phyloP scores from a whole-genome alignment of 78 protist genomes.

The Pelomyxa schiedti region DNA sequence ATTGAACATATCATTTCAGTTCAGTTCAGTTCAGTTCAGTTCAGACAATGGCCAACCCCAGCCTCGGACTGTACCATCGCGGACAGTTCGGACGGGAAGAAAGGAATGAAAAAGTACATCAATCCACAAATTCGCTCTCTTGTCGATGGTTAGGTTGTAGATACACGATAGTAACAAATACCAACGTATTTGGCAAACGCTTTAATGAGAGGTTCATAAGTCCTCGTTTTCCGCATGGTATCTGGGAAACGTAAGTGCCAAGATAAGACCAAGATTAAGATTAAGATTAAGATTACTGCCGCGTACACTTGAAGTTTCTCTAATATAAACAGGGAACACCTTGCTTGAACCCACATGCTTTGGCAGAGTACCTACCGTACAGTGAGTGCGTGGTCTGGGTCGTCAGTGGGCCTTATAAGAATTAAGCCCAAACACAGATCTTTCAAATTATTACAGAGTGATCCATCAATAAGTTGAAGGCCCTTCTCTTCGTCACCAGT shows the following conservation, averaged over 20 bases:
- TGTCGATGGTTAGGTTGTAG: neutral
- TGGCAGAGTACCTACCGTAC: too few relatives aligned
- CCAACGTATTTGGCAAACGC: conserved; percentile 57
- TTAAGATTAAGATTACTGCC: neutral
- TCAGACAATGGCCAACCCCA: too few relatives aligned
- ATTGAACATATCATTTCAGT: too few relatives aligned
- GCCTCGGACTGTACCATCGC: too few relatives aligned
- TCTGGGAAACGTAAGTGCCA: neutral
- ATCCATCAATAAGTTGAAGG: too few relatives aligned
- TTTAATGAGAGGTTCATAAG: conserved; percentile 27
- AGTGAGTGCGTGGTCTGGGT: conserved; percentile 65
- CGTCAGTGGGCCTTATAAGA: neutral
- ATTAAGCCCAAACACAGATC: too few relatives aligned
- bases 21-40: too few relatives aligned
- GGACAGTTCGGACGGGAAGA: conserved; percentile 46
- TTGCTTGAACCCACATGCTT: conserved; percentile 36
- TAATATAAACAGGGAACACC: conserved; percentile 68
- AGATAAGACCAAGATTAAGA: too few relatives aligned
- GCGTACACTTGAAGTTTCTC: conserved; percentile 23
- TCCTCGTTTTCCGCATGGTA: conserved; percentile 59
- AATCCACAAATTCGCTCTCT: conserved; percentile 69
- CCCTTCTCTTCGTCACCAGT: too few relatives aligned
- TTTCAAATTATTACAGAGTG: too few relatives aligned
- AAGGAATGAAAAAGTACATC: conserved; percentile 69
- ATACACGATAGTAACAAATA: too few relatives aligned